Base-by-base conservation (phyloP, 202 grass and related monocot species). In the Carex arenaria region DNA sequence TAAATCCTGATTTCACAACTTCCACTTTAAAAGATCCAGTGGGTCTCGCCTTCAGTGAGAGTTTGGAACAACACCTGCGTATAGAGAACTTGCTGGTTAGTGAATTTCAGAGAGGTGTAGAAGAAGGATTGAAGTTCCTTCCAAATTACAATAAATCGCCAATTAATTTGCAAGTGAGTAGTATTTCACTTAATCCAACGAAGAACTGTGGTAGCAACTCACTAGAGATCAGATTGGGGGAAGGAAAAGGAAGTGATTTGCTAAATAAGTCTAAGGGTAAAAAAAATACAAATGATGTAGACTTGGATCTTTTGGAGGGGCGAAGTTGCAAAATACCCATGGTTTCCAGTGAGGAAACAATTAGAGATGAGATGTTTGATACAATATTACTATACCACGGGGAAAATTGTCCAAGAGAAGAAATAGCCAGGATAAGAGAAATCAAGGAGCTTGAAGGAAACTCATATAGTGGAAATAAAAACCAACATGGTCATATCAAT, bases 281-380 rank as follows among this genome's bases (percentile, higher is more conserved):
- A 32, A 80, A 62, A 9, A 80, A 80, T 57, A 3, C 1, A 15
- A 62, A 17, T 62, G 22, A 45, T 42, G 13, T 1, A 2, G 34
- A 63, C 7, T 13, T 62, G 5, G 56, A 64, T 45, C 3, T 31
- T 62, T 80, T 43, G 7, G 77, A 63, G 32, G 77, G 55, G 32
- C 5, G 3, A 80, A 80, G 64, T 20, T 18, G 23, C 61, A 89
- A 94, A 55, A 64, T 71, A 28, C 62, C 51, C 6, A 83, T 85
- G 61, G 38, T 86, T 20, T 84, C 54, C 7, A 12, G 67, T 82
- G 60, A 63, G 73, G 87, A 81, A 76, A 47, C 51, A 68, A 83
- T 86, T 47, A 77, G 87, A 66, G 67, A 82, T 65, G 89, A 93
- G 65, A 85, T 47, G 12, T 87, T 91, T 23, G 86, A 93, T 71